Evolutionary conservation across 148 eudicot species (phyloP).

Genomic region (Amaranthus palmeri): DNA sequence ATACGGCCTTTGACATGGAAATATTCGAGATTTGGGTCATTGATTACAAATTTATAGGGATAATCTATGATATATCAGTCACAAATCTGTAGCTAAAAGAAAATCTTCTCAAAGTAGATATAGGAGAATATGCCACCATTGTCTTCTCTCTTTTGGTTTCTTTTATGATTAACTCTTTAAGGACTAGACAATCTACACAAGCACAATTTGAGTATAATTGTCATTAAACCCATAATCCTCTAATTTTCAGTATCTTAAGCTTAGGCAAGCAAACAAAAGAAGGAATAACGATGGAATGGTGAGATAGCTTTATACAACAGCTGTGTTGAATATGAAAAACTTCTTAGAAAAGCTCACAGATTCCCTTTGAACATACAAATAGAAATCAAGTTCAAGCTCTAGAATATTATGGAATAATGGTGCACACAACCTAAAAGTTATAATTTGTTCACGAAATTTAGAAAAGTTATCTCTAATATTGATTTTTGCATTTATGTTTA

Average conservation of each 20-base stretch:
- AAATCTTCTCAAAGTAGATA: slow-evolving; percentile 5
- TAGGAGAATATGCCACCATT: slow-evolving; percentile 3
- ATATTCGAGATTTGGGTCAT: slow-evolving; percentile 19
- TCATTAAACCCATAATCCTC: neutral
- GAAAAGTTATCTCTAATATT: too few species aligned
- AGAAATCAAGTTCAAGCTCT: slow-evolving; percentile 29
- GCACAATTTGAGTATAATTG: too few species aligned
- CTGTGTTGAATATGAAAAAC: slow-evolving; percentile 12
- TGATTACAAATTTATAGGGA: slow-evolving; percentile 15
- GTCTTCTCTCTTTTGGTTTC: slow-evolving; percentile 15
- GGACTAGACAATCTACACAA: slow-evolving; percentile 18
- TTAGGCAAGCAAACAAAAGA: too few species aligned
- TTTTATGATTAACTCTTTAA: slow-evolving; percentile 20
- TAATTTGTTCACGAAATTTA: too few species aligned
- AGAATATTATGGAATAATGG: slow-evolving; percentile 15
- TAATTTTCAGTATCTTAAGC: neutral
- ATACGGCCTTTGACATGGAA: slow-evolving; percentile 22
- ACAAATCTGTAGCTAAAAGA: slow-evolving; percentile 17
- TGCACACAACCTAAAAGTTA: slow-evolving; percentile 5
- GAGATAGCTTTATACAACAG: slow-evolving; percentile 20
- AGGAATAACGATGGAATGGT: slow-evolving; percentile 8
- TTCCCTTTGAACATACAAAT: neutral
- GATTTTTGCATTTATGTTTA: slow-evolving; percentile 4
- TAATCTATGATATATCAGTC: slow-evolving; percentile 7
- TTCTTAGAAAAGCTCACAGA: neutral